phyloP scores from a whole-genome alignment of 139 green algal genomes.

The Micractinium conductrix region DNA sequence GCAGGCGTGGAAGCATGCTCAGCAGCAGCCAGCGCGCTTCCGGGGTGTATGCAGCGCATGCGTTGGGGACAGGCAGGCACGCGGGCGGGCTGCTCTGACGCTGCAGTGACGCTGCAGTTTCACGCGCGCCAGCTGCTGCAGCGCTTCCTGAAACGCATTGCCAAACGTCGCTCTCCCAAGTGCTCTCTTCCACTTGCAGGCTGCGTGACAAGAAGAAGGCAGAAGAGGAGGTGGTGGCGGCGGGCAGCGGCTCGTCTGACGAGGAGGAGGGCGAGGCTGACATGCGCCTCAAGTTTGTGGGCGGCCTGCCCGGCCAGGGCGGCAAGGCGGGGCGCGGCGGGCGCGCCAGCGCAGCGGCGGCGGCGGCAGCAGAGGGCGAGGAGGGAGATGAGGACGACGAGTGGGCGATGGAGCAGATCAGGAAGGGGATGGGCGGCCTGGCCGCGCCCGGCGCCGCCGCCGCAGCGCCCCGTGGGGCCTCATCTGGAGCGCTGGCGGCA shows the following conservation, averaged over 20 bases:
- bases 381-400: conserved; percentile 68
- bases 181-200: conserved; percentile 7
- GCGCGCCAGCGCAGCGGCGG: neutral
- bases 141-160: no score
- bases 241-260: conserved; percentile 39
- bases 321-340: neutral
- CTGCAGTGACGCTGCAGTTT: no score
- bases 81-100: no score
- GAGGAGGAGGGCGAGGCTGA: conserved; percentile 59
- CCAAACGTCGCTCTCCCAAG: no score
- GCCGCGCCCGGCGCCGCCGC: neutral
- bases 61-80: no score
- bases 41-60: neutral
- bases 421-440: conserved; percentile 60
- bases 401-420: conserved; percentile 75
- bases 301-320: neutral
- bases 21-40: no score
- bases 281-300: conserved; percentile 71
- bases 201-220: conserved; percentile 37
- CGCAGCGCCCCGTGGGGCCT: neutral
- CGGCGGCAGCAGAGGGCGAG: conserved; percentile 32
- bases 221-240: conserved; percentile 14
- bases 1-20: no score
- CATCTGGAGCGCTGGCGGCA: neutral
- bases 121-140: no score